Base-by-base conservation (phyloP, 768 basidiomycete species). In the Suillus paluster region DNA sequence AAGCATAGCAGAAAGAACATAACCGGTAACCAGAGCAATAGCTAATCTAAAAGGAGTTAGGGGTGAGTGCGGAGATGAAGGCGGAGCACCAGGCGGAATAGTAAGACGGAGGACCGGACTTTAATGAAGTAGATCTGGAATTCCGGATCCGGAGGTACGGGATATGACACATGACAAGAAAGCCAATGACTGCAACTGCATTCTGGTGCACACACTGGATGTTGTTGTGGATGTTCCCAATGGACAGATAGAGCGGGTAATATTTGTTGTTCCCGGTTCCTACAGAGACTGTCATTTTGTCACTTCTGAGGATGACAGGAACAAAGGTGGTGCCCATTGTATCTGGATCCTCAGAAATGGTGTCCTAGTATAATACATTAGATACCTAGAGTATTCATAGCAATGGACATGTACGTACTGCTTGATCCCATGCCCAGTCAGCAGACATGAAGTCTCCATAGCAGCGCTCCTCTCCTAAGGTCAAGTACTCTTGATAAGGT, bases 211-310 rank as follows among this genome's bases (percentile, higher is more conserved):
- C 59, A 60, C 10, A 14, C 33, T 21, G 36, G 30, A 12, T 15
- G 10, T 42, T 42, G 27, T 58, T 58, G 7, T 58, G 36, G 41
- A 41, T 10, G 5, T 41, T 58, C 12, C 57, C 21, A 4, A 41
- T 58, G 33, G 38, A 58, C 42, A 60, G 19, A 42, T 42, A 79
- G 1, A 77, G 62, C 1, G 75, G 78, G 52, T 79, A 72, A 53
- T 74, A 79, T 36, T 79, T 73, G 44, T 78, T 70, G 50, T 79
- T 73, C 0, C 78, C 75, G 0, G 78, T 80, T 0, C 72, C 74
- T 15, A 77, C 74, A 0, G 77, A 80, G 0, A 80, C 76, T 0
- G 77, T 80, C 0, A 77, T 80, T 59, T 81, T 81, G 59, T 82
- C 77, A 58, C 75, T 78, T 1, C 79, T 78, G 4, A 64, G 62